Evolutionary conservation across 331 rosid species (phyloP), one percentile per base, ranked within the genome.

Genomic region (Ulmus americana): DNA sequence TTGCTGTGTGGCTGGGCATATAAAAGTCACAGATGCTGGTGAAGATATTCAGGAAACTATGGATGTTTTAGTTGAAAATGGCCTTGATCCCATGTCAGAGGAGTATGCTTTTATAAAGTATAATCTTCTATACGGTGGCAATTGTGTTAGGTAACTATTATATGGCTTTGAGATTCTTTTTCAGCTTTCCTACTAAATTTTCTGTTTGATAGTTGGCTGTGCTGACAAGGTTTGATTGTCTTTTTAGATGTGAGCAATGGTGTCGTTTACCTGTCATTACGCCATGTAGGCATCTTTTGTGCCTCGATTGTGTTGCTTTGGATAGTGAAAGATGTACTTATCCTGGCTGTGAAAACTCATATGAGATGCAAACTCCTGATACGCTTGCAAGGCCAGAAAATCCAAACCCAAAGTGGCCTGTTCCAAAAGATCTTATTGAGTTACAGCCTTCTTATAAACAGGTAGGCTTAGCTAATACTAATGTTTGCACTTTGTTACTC

Each of bases 21-120:
- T 94, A 78, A 94, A 94, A 87, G 90, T 94, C 65, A 79, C 90
- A 64, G 95, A 94, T 61, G 91, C 97, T 52, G 98, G 97, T 53
- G 82, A 89, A 84, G 98, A 94, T 87, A 89, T 94, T 79, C 95
- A 89, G 79, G 98, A 94, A 79, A 87, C 98, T 10, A 89, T 94
- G 98, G 98, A 87, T 81, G 67, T 81, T 74, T 74, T 94, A 71
- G 90, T 80, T 74, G 80, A 82, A 69, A 76, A 72, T 55, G 98
- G 91, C 67, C 67, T 94, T 56, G 95, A 82, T 79, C 79, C 83
- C 54, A 53, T 59, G 67, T 81, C 95, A 0, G 95, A 84, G 55
- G 98, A 94, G 80, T 87, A 85, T 70, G 73, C 77, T 68, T 74
- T 82, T 51, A 81, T 94, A 69, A 83, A 80, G 85, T 79, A 80